These are phyloP conservation scores for Beauveria sp. DNA, from an alignment of 2,329 filamentous ascomycete species.

Conservation along the genomic window DNA sequence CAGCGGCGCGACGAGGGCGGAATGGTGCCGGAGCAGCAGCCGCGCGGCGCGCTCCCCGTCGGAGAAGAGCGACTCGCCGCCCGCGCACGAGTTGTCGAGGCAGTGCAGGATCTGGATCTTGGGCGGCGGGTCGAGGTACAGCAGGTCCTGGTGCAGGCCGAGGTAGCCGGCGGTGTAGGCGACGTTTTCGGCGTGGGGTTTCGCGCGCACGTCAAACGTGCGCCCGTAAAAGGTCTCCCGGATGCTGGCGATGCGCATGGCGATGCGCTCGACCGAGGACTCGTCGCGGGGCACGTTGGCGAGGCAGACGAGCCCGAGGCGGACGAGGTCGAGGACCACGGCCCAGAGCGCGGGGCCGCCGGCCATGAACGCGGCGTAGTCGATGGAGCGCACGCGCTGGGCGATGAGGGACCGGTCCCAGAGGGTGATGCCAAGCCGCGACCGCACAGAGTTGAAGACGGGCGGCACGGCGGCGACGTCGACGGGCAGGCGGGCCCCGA, in stretches of 20 bases:
- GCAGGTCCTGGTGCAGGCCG: conserved; percentile 85
- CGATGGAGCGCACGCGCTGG: conserved; percentile 46
- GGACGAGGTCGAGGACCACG: conserved; percentile 54
- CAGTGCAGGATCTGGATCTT: conserved; percentile 86
- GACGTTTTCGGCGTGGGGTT: conserved; percentile 80
- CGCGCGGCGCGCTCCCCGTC: conserved; percentile 59
- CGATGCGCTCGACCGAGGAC: conserved; percentile 59
- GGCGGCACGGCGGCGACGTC: conserved; percentile 17
- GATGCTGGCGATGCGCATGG: conserved; percentile 64
- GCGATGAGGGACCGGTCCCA: conserved; percentile 35
- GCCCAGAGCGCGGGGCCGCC: conserved; percentile 43
- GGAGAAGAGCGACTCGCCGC: conserved; percentile 80
- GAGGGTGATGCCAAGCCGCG: conserved; percentile 25
- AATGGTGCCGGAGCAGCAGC: conserved; percentile 17
- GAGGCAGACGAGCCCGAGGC: conserved; percentile 69
- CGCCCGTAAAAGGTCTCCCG: conserved; percentile 85
- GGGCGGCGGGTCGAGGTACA: conserved; percentile 76
- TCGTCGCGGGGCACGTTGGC: conserved; percentile 63
- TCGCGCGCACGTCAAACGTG: conserved; percentile 82
- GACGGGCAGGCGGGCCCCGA: conserved; percentile 18
- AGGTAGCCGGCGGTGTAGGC: conserved; percentile 80
- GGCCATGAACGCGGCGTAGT: conserved; percentile 66
- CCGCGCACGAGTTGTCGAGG: conserved; percentile 67
- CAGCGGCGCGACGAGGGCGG: conserved; percentile 26
- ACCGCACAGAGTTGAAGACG: conserved; percentile 19